Evolutionary conservation across 179 eudicot species (phyloP), one percentile per base, ranked within the genome.

Genomic region (Silene vulgaris): DNA sequence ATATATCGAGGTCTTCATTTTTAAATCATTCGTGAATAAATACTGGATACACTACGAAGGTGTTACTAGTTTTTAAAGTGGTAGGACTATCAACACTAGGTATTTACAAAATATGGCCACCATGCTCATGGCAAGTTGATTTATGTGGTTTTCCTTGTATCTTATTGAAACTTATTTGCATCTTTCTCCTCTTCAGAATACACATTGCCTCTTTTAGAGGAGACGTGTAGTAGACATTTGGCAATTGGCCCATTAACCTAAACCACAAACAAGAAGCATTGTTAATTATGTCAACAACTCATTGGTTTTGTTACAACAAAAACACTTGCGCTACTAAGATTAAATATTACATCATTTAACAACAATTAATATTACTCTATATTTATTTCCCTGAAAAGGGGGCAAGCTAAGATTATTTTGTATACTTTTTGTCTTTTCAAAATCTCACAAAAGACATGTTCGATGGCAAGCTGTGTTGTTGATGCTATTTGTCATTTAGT

Each of bases 171-270:
- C 26, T 26, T 17, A 17, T 59, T 17, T 59, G 16, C 45, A 52
- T 52, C 57, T 52, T 52, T 52, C 57, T 52, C n/a, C 16, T 52
- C 16, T 52, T 14, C 57, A 0, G 17, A 52, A 17, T 1, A 14
- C 19, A 12, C 40, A 23, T 13, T 29, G 29, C 66, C 35, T 21
- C 26, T 23, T 63, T 12, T 1, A 5, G 21, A 26, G 9, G 30
- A 9, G 66, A 63, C 26, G 66, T 63, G 5, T 6, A 23, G 32
- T 63, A 63, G 68, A 64, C 68, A 64, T 26, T 64, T 23, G 68
- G 30, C 8, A 28, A 28, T 40, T 59, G 21, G 23, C 13, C 29
- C 14, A 9, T 21, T 61, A 61, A 23, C 11, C 45, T 40, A 23
- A 61, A 61, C 65, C 65, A 61, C 1, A 61, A 16, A 19, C 16